Percentiles rank a stretch among this genome's conserved stretches.
These are phyloP conservation scores for Podospora conica DNA, from an alignment of 495 filamentous ascomycete genomes.

Conservation along the genomic window DNA sequence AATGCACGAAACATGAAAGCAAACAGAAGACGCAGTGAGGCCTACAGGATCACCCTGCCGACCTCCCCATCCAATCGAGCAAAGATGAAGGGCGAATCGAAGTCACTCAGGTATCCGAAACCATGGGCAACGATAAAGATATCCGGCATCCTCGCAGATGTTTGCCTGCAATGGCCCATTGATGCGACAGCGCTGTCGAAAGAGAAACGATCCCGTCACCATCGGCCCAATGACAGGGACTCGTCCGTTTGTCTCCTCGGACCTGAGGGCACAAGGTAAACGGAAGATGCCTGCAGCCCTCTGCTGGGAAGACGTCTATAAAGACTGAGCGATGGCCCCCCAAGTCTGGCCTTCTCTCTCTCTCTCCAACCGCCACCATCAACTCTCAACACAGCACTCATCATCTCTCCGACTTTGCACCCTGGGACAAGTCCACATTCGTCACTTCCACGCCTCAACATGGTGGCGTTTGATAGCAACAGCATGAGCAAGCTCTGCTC, in stretches of 20 bases:
- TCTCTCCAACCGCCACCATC: neutral
- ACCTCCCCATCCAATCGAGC: neutral
- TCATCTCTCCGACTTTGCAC: neutral
- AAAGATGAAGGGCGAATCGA: neutral
- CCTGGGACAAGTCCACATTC: neutral
- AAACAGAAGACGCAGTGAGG: neutral
- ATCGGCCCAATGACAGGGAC: neutral
- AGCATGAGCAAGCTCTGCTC: slow-evolving; percentile 30
- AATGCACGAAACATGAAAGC: neutral
- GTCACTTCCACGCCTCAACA: neutral
- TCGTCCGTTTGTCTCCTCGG: neutral
- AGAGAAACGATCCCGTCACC: neutral
- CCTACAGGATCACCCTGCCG: neutral
- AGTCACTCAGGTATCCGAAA: neutral
- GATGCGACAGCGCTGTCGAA: neutral
- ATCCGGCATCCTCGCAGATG: neutral
- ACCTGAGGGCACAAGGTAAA: neutral
- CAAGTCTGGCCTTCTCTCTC: neutral
- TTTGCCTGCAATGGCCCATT: slow-evolving; percentile 1
- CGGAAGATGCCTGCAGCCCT: neutral
- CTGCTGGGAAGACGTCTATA: neutral
- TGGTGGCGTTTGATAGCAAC: slow-evolving; percentile 16
- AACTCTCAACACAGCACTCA: neutral
- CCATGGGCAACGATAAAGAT: neutral
- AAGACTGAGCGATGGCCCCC: neutral